Conservation (phyloP, 805 yeast genomes). For the Lipomyces mesembrius region DNA sequence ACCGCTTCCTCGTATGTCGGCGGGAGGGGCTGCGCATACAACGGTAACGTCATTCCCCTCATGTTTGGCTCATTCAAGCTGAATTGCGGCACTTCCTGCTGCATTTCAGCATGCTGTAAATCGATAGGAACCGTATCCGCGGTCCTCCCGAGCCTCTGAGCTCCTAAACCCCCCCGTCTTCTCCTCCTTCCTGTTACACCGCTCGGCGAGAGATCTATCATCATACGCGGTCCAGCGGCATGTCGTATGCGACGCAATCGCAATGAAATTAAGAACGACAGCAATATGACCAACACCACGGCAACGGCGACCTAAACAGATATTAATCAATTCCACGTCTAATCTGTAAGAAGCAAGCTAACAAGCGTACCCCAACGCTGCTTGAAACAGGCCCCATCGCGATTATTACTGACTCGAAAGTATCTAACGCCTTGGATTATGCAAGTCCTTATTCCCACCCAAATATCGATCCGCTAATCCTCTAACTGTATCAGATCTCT, state of each 20-base stretch:
- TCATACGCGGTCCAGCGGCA: background rate
- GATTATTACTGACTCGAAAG: background rate
- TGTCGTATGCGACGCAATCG: background rate
- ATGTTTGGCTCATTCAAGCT: background rate
- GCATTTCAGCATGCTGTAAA: background rate
- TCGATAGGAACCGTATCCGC: background rate
- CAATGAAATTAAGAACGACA: background rate
- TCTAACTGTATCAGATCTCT: background rate
- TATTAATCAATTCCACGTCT: background rate
- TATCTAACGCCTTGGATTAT: background rate
- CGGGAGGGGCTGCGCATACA: background rate
- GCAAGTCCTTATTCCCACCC: background rate
- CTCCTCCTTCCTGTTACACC: background rate
- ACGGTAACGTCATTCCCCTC: background rate
- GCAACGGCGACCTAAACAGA: background rate
- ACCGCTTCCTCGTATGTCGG: slow-evolving; percentile 1
- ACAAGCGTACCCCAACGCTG: background rate
- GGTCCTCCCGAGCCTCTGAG: background rate
- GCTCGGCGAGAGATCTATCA: background rate
- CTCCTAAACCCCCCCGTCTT: background rate
- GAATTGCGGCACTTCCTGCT: background rate
- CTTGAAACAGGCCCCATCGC: background rate
- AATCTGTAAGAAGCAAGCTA: background rate
- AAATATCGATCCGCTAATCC: background rate
- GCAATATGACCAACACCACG: background rate